Percentiles rank a stretch among this genome's conserved stretches.
Evolutionary conservation across 768 basidiomycete genomes (phyloP).

Genomic region (Tephrocybe rancida): DNA sequence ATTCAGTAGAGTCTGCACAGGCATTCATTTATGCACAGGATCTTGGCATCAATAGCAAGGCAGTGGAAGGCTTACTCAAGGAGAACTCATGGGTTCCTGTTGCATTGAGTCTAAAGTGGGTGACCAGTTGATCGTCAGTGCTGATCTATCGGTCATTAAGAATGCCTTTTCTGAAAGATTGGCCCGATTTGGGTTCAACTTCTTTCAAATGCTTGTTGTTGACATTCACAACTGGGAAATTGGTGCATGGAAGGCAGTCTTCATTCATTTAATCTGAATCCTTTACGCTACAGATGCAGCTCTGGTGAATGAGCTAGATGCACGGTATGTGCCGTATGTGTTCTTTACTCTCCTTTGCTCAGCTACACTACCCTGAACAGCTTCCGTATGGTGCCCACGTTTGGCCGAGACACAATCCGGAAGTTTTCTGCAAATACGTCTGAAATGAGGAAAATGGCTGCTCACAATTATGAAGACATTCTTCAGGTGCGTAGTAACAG

Average conservation of each 20-base stretch:
- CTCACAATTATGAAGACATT: slow-evolving; percentile 30
- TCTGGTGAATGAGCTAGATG: neutral
- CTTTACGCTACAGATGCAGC: neutral
- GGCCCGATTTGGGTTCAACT: slow-evolving; percentile 9
- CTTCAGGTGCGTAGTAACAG: slow-evolving; percentile 28
- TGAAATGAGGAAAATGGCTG: slow-evolving; percentile 22
- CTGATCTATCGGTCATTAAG: slow-evolving; percentile 7
- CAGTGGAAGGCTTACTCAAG: slow-evolving; percentile 2
- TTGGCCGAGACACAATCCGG: slow-evolving; percentile 29
- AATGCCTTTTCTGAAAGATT: slow-evolving; percentile 25
- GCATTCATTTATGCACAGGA: neutral
- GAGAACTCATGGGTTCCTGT: neutral
- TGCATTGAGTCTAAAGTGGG: neutral
- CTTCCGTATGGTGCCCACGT: slow-evolving; percentile 29
- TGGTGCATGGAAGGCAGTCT: slow-evolving; percentile 25
- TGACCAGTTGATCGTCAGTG: neutral
- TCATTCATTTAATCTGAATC: slow-evolving; percentile 25
- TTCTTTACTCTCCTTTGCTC: neutral
- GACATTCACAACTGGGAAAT: slow-evolving; percentile 34
- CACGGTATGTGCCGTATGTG: neutral
- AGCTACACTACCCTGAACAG: slow-evolving; percentile 21
- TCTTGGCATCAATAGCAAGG: slow-evolving; percentile 1
- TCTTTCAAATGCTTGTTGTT: slow-evolving; percentile 26
- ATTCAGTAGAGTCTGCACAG: neutral
- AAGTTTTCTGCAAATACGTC: slow-evolving; percentile 22